Base-by-base conservation (phyloP, 345 rosid species). In the Camelina sativa region DNA sequence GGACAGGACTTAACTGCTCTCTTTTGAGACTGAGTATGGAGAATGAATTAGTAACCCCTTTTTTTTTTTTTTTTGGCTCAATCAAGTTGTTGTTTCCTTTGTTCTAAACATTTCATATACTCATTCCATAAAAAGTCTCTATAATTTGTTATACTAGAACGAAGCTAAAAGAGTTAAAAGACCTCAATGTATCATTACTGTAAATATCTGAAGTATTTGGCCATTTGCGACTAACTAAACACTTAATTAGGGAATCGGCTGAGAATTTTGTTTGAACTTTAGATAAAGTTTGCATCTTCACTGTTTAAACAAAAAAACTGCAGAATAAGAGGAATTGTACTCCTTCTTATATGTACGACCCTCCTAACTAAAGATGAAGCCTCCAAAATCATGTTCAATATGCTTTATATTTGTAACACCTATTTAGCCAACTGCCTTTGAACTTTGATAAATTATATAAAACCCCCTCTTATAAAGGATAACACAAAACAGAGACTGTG, bases 1-100 rank as follows among this genome's bases (percentile, higher is more conserved):
- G 69, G 41, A 51, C 77, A 73, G 10, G 71, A 73, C 71, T 64
- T 73, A 34, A 53, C 51, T 65, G 51, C 50, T 22, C 48, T 68
- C 75, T 17, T 61, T 75, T 30, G 63, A 61, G 40, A 17, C 37
- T 12, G 16, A 16, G 55, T 41, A 32, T 13, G 20, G 65, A 76
- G 30, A 44, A 15, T 69, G 58, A 44, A 62, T 17, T 30, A 11
- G 19, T 16, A 69, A 62, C 28, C 22, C 17, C 48, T 61, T 60
- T 25, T 47, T 66, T 17, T 4, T 1, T 1, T 28, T 35, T 2
- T 28, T 28, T 37, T 0, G 52, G 69, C 32, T 62, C 35, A 35
- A 32, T 60, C 79, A 15, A 25, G 67, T 66, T 59, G 44, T 13
- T 13, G 2, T 8, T 28, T 58, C 19, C 25, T 22, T 6, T 11